These are phyloP conservation scores for Epichloe amarillans DNA, from an alignment of 2,329 filamentous ascomycete species.

Conservation along the genomic window DNA sequence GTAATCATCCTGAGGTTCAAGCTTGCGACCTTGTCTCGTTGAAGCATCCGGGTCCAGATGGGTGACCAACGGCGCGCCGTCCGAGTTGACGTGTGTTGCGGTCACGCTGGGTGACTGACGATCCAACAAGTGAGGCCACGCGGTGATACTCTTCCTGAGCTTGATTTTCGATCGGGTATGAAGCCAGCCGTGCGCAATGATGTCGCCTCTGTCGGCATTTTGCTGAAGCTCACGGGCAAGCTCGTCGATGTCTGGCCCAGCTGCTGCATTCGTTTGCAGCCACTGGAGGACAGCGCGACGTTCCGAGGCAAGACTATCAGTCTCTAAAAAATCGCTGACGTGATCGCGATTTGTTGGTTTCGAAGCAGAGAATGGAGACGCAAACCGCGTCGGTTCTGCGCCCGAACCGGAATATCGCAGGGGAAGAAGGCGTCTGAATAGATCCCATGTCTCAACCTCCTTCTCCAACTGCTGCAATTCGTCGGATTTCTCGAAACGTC, in stretches of 20 bases:
- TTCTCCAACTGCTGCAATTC: conserved; percentile 49
- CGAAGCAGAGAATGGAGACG: conserved; percentile 15
- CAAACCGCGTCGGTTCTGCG: conserved; percentile 18
- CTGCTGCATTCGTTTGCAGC: conserved; percentile 66
- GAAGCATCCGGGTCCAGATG: conserved; percentile 86
- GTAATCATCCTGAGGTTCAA: conserved; percentile 74
- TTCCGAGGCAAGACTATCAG: conserved; percentile 62
- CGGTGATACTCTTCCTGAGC: conserved; percentile 67
- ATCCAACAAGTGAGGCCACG: conserved; percentile 51
- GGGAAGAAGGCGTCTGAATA: conserved; percentile 62
- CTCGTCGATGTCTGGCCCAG: conserved; percentile 58
- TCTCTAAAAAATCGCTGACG: conserved; percentile 56
- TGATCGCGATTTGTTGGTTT: conserved; percentile 14
- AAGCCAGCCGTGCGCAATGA: conserved; percentile 81
- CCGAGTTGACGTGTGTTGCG: conserved; percentile 41
- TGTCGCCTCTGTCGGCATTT: conserved; percentile 64
- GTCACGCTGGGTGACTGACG: conserved; percentile 44
- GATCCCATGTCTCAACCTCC: conserved; percentile 83
- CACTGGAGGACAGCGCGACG: conserved; percentile 72
- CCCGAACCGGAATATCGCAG: conserved; percentile 42
- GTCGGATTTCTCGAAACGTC: conserved; percentile 6
- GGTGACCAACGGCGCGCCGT: conserved; percentile 58
- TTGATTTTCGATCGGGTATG: conserved; percentile 87
- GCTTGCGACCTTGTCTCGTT: conserved; percentile 60
- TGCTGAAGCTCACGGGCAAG: conserved; percentile 64